Base-by-base conservation (phyloP, 805 yeast genomes). In the Wickerhamiella lipophila region DNA sequence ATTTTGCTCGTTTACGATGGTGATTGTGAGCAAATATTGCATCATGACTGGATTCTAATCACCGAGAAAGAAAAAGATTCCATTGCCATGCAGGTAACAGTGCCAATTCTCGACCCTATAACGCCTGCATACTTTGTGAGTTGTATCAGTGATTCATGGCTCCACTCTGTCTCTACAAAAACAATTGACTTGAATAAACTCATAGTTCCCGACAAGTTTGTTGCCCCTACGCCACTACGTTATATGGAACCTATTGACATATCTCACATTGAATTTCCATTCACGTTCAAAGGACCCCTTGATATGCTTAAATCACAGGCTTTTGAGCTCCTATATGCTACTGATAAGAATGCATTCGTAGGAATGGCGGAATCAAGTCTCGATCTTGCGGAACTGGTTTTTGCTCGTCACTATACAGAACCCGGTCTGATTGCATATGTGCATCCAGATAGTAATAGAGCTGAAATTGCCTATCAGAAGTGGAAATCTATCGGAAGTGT, bases 81-180 rank as follows among this genome's bases (percentile, higher is more conserved):
- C n/a, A 15, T 40, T n/a, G 43, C 43, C 11, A 40, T 40, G n/a
- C 69, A 74, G 44, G 67, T 78, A n/a, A 66, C 70, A 11, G 75
- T 88, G 3, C 76, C 82, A 0, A 50, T 79, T 0, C 49, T 66
- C 3, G 78, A 75, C 4, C 62, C 67, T 3, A 62, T 72, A 19
- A 83, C 88, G 0, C 95, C 96, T 0, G 79, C 77, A 55, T 78
- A 81, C 54, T 85, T 82, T 62, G 72, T 87, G 3, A 70, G 81
- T 0, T 62, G 88, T 11, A 64, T 82, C 2, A 85, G 94, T 50
- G 94, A 88, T 50, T 76, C 72, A 51, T 92, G 97, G 98, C 64
- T 87, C 3, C 88, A 84, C 53, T 77, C 86, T 50, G 83, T 76
- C 49, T 68, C 72, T 53, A 75, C 74, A 51, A 60, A 74, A 1